Percentiles rank a stretch among this genome's conserved stretches.
These are phyloP conservation scores for Pseudogymnoascus sp. DNA, from an alignment of 2,329 filamentous ascomycete species.

Conservation along the genomic window DNA sequence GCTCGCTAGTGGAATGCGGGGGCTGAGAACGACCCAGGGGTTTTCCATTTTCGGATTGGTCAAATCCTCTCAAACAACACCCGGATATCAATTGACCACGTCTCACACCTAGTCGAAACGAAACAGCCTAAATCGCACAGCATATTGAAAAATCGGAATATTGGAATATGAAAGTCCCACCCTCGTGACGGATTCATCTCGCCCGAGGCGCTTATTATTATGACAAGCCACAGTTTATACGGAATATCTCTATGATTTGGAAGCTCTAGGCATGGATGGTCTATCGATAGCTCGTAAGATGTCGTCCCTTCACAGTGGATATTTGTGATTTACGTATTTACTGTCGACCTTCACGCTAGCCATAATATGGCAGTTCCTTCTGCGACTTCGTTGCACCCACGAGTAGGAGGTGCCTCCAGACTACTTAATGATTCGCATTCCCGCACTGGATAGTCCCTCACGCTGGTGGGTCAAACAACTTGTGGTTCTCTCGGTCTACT, in stretches of 20 bases:
- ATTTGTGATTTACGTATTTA: neutral
- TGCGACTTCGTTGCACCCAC: neutral
- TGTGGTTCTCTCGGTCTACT: no score
- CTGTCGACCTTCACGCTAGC: neutral
- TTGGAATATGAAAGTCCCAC: neutral
- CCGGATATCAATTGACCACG: neutral
- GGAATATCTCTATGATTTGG: neutral
- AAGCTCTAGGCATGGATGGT: neutral
- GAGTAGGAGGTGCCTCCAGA: neutral
- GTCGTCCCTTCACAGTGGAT: neutral
- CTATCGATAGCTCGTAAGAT: neutral
- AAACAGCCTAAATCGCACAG: constrained; percentile 2
- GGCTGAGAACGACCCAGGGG: neutral
- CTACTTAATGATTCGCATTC: neutral
- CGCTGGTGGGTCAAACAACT: neutral
- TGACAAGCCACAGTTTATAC: neutral
- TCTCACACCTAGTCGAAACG: neutral
- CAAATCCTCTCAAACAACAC: neutral
- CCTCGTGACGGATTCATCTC: neutral
- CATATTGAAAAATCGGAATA: constrained; percentile 4
- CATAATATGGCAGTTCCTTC: neutral
- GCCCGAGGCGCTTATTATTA: neutral
- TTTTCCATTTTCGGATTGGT: neutral
- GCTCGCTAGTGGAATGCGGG: constrained; percentile 7
- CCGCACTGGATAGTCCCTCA: neutral